Percentiles rank a stretch among this genome's conserved stretches.
Conservation (phyloP, 768 basidiomycete species). For the Amanita fuliginea region DNA sequence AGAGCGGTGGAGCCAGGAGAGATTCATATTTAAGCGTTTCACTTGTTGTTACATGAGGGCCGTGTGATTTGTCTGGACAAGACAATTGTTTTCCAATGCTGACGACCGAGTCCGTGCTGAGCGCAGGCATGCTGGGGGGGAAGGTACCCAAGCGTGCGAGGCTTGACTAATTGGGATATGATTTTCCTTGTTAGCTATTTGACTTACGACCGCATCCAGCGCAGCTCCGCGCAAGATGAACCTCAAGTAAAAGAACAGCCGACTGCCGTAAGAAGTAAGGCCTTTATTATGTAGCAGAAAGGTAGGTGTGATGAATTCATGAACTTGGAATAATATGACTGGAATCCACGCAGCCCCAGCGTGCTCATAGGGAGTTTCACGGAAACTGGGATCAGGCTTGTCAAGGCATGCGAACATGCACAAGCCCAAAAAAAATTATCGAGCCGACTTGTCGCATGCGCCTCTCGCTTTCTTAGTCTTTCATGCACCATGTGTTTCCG, state of each 20-base stretch:
- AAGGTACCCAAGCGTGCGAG: constrained; percentile 3
- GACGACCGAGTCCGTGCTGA: constrained; percentile 3
- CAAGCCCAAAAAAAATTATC: constrained; percentile 4
- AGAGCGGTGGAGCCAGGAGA: constrained; percentile 1
- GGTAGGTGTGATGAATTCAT: constrained; percentile 5
- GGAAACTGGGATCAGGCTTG: constrained; percentile 18
- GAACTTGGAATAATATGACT: constrained; percentile 7
- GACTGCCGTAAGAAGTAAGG: constrained; percentile 4
- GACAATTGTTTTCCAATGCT: neutral
- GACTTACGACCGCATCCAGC: neutral
- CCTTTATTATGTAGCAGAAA: constrained; percentile 6
- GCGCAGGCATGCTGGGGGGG: constrained; percentile 2
- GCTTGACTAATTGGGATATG: neutral
- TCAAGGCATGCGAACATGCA: constrained; percentile 23
- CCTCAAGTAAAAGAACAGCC: constrained; percentile 1
- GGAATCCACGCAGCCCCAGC: constrained; percentile 12
- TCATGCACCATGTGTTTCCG: constrained; percentile 32
- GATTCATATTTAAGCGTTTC: constrained; percentile 1
- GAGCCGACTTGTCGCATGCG: constrained; percentile 4
- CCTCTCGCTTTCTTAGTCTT: constrained; percentile 20
- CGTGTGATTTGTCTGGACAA: neutral
- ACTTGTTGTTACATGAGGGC: neutral
- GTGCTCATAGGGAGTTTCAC: constrained; percentile 8
- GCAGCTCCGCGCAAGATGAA: neutral
- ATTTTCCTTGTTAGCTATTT: constrained; percentile 2